Evolutionary conservation across 2,329 filamentous ascomycete genomes (phyloP).

Genomic region (Paracoccidioides lutzii): DNA sequence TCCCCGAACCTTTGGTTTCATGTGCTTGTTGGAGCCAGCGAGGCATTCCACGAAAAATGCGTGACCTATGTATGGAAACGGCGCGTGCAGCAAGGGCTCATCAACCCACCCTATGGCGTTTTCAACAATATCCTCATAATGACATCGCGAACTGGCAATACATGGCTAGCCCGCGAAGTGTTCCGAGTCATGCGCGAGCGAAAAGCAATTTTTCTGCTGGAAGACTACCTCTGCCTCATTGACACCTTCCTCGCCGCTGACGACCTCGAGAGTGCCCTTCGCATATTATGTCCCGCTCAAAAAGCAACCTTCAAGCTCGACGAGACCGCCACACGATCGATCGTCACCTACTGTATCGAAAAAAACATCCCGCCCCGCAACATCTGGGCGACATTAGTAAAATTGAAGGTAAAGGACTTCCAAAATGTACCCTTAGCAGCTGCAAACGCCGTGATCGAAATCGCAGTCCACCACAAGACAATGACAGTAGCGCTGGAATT

Average conservation of each 20-base stretch:
- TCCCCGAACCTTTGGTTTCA: slow-evolving; percentile 52
- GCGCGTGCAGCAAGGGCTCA: slow-evolving; percentile 45
- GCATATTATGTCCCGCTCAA: slow-evolving; percentile 61
- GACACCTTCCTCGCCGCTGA: slow-evolving; percentile 51
- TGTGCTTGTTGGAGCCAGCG: slow-evolving; percentile 62
- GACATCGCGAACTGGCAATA: slow-evolving; percentile 56
- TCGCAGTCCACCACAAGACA: slow-evolving; percentile 32
- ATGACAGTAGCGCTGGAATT: slow-evolving; percentile 43
- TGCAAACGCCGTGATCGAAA: slow-evolving; percentile 38
- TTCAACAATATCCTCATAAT: slow-evolving; percentile 58
- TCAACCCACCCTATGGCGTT: slow-evolving; percentile 51
- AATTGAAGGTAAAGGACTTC: slow-evolving; percentile 36
- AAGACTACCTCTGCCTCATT: slow-evolving; percentile 71
- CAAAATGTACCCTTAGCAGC: slow-evolving; percentile 39
- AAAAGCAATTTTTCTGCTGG: slow-evolving; percentile 41
- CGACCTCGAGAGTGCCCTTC: slow-evolving; percentile 54
- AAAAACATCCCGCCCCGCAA: slow-evolving; percentile 34
- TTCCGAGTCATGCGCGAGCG: slow-evolving; percentile 52
- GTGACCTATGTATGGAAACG: slow-evolving; percentile 60
- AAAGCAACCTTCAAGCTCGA: slow-evolving; percentile 47
- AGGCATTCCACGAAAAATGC: slow-evolving; percentile 48
- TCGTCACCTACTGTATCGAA: slow-evolving; percentile 45
- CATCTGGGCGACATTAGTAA: slow-evolving; percentile 45
- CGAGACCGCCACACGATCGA: slow-evolving; percentile 47
- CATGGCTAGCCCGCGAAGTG: slow-evolving; percentile 55